These are phyloP conservation scores for Pythium monospermum DNA, from an alignment of 352 stramenopile species.

Conservation along the genomic window DNA sequence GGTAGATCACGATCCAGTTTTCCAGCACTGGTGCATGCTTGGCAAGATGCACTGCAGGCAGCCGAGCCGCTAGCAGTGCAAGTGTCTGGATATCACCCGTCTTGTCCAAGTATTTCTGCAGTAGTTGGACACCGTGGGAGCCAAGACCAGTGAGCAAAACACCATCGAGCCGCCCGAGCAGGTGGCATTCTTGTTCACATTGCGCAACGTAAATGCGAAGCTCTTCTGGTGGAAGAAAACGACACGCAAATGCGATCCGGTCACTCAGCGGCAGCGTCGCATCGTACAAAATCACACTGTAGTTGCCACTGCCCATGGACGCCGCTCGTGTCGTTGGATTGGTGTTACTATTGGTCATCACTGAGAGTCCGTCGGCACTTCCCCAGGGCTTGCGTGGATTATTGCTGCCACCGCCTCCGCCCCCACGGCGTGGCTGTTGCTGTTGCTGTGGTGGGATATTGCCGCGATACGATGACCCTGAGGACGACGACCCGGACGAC, in stretches of 20 bases:
- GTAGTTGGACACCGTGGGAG: slow-evolving; percentile 72
- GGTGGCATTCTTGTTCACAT: slow-evolving; percentile 76
- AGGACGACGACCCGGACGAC: slow-evolving; percentile 20
- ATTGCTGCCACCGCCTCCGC: not conserved
- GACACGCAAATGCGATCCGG: slow-evolving; percentile 88
- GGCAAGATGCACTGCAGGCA: slow-evolving; percentile 47
- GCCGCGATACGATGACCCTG: slow-evolving; percentile 20
- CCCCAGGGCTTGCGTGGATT: slow-evolving; percentile 45
- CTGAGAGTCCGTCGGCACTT: slow-evolving; percentile 51
- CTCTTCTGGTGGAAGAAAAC: slow-evolving; percentile 83
- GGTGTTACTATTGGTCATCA: slow-evolving; percentile 17
- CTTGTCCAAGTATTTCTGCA: slow-evolving; percentile 90
- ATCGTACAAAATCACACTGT: slow-evolving; percentile 82
- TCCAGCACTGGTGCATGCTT: slow-evolving; percentile 48
- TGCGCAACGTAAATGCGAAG: slow-evolving; percentile 77
- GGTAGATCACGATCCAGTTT: slow-evolving; percentile 91
- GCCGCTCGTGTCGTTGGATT: not conserved
- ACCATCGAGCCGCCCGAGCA: slow-evolving; percentile 85
- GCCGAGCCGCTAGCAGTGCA: slow-evolving; percentile 74
- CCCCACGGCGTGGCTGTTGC: slow-evolving; percentile 19
- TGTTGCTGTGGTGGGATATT: slow-evolving; percentile 26
- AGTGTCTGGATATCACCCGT: slow-evolving; percentile 90
- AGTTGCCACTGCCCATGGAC: slow-evolving; percentile 29
- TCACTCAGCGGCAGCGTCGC: slow-evolving; percentile 84
- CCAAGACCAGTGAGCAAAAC: slow-evolving; percentile 88